phyloP scores from a whole-genome alignment of 1,284 basidiomycete species.

The Neonothopanus nambi region DNA sequence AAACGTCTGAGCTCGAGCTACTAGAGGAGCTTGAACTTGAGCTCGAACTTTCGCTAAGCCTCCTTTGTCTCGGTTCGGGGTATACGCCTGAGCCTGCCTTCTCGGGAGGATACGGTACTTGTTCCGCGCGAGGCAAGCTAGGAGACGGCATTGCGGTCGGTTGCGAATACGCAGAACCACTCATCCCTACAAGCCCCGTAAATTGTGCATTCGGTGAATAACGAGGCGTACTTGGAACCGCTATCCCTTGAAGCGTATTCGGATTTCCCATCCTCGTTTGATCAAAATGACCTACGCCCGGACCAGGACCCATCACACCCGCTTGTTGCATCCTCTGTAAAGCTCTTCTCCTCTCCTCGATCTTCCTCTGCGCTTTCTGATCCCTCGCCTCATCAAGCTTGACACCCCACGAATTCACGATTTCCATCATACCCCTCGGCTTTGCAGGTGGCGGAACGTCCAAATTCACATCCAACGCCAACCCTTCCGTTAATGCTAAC shows the following conservation, averaged over 20 bases:
- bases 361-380: constrained; percentile 15
- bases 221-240: not conserved
- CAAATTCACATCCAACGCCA: constrained; percentile 18
- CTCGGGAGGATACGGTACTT: not conserved
- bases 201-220: not conserved
- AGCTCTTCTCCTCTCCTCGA: constrained; percentile 14
- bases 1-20: too few relatives aligned
- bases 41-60: too few relatives aligned
- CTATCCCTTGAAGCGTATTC: not conserved
- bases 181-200: too few relatives aligned
- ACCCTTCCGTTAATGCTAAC: constrained; percentile 18
- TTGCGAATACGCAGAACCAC: not conserved
- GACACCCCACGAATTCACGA: constrained; percentile 19
- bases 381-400: constrained; percentile 18
- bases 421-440: constrained; percentile 23
- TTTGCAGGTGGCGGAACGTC: constrained; percentile 21
- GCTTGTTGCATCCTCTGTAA: constrained; percentile 12
- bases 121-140: not conserved
- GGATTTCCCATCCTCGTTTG: too few relatives aligned
- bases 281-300: not conserved
- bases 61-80: too few relatives aligned
- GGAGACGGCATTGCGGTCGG: not conserved
- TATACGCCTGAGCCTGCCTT: too few relatives aligned
- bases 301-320: not conserved
- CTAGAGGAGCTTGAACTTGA: too few relatives aligned